Base-by-base conservation (phyloP, 345 rosid species). In the Garcia nutans region DNA sequence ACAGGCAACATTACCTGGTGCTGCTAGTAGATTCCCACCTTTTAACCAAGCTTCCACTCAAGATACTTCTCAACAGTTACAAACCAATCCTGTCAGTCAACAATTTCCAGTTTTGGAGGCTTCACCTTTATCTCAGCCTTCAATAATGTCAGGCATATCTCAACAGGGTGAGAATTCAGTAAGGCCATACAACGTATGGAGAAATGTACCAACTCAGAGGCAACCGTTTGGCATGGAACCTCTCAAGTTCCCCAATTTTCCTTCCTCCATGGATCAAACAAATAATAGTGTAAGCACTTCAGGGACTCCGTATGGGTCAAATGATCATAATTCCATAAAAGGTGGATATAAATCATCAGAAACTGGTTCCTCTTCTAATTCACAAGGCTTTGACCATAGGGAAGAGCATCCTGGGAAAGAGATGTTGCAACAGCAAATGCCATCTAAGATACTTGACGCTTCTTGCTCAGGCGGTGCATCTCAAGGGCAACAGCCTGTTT, bases 61-160 rank as follows among this genome's bases (percentile, higher is more conserved):
- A 26, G 56, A 68, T 52, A 8, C 41, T 8, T 54, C 45, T 55
- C 78, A 11, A 50, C 78, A 70, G 61, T 71, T 33, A 37, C 55
- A 45, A 13, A 41, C 63, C 57, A 71, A 42, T 64, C 70, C 77
- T 60, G 71, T 52, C 49, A 59, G 70, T 55, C 85, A 85, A 71
- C 82, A 78, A 50, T 84, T 79, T 80, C 84, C 88, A 28, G 77
- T 78, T 74, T 76, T 81, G 70, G 84, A 87, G 22, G 62, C 86
- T 67, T 44, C 44, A 5, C 68, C 85, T 6, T 62, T 64, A 57
- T 74, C 87, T 61, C 87, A 83, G 72, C 80, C 77, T 12, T 74
- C 55, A 19, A 41, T 41, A 49, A 45, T 60, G 37, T 26, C 82
- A 26, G 72, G 78, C 44, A 73, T 73, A 31, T 71, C 41, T 37